Evolutionary conservation across 139 green algal species (phyloP), one percentile per base, ranked within the genome.

Genomic region (Closterium sp.): DNA sequence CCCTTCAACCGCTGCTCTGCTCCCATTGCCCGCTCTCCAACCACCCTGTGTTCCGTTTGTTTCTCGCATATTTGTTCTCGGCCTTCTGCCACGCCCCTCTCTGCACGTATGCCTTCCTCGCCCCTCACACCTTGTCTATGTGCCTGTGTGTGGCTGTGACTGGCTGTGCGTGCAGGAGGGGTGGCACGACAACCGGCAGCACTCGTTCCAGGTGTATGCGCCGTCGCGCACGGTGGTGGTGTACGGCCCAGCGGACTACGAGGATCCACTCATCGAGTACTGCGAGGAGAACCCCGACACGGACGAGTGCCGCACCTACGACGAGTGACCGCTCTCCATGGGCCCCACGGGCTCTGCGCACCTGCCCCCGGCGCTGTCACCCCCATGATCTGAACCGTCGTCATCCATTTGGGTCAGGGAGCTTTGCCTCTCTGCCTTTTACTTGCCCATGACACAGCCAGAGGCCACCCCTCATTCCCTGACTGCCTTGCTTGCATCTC

Each of bases 131-230:
- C 85, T 31, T 27, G 13, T 87, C 10, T 7, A 34, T 24, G 21
- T 29, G 9, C 13, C 27, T 87, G 50, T 73, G 13, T 73, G 38
- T 73, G 50, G 1, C 17, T 73, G 50, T 73, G 11, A 73, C 11
- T 87, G n/a, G 84, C 84, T 31, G 89, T 91, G 29, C 4, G 21
- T 93, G 29, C 86, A 96, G 32, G 89, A 95, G 32, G 89, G 86
- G 27, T 92, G 86, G 38, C 87, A 94, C 29, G 94, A 96, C 95
- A 89, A 89, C 70, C 38, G 94, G 19, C 94, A 92, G 29, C 87
- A 92, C 79, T 92, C 70, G 28, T 94, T 96, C 70, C 70, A 90
- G 86, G 90, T 95, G 9, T 96, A 96, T 89, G 87, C 94, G 24
- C 95, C 95, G 1, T 50, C 87, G 17, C 84, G 95, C 28, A 95